phyloP scores from a whole-genome alignment of 352 stramenopile species.

The Globisporangium perplexum region DNA sequence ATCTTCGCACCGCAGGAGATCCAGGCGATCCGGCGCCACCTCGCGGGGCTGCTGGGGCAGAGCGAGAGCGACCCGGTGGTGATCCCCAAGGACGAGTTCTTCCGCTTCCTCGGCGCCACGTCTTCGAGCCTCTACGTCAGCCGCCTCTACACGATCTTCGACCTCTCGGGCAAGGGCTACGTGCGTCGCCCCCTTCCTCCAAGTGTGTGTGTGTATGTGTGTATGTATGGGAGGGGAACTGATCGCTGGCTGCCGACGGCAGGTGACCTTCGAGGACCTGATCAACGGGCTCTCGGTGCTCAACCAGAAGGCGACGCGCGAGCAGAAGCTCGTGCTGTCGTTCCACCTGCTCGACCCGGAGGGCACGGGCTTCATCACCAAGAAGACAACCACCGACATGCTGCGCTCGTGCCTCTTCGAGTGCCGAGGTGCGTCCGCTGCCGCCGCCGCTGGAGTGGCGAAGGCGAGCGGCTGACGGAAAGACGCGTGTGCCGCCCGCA shows the following conservation, averaged over 20 bases:
- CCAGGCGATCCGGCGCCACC: slow-evolving; percentile 70
- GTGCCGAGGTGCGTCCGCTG: slow-evolving; percentile 60
- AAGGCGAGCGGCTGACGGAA: background rate
- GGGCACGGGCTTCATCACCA: slow-evolving; percentile 77
- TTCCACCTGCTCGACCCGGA: slow-evolving; percentile 80
- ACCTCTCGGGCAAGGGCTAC: slow-evolving; percentile 70
- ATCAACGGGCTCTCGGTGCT: slow-evolving; percentile 76
- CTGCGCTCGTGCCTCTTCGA: slow-evolving; percentile 82
- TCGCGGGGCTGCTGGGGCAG: slow-evolving; percentile 59
- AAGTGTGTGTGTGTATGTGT: background rate
- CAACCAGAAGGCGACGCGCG: slow-evolving; percentile 79
- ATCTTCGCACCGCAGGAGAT: slow-evolving; percentile 79
- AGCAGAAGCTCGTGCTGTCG: slow-evolving; percentile 84
- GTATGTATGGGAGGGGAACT: background rate
- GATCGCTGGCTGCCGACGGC: background rate
- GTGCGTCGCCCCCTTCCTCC: slow-evolving; percentile 18
- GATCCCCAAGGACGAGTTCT: slow-evolving; percentile 85
- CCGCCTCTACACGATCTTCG: slow-evolving; percentile 84
- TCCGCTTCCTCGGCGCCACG: slow-evolving; percentile 68
- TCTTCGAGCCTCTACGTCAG: slow-evolving; percentile 79
- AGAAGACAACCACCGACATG: slow-evolving; percentile 77
- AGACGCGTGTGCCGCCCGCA: slow-evolving; percentile 12
- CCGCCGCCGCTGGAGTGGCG: too few relatives aligned
- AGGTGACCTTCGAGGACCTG: slow-evolving; percentile 83
- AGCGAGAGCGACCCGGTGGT: slow-evolving; percentile 61